Base-by-base conservation (phyloP, 768 basidiomycete species). In the Crassisporium funariophilum region DNA sequence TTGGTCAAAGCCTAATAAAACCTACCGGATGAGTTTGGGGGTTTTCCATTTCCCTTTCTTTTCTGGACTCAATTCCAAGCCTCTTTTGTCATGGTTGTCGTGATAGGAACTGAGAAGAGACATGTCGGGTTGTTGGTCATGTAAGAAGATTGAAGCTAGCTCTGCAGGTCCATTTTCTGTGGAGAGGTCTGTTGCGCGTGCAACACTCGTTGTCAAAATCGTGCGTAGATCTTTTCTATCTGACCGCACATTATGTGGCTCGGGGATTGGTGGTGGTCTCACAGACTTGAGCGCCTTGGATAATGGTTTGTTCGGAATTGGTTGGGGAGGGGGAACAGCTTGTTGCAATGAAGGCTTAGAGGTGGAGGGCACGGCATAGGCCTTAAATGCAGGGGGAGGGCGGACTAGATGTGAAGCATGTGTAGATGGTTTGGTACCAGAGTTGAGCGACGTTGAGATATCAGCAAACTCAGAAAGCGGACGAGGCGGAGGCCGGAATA, bases 31-130 rank as follows among this genome's bases (percentile, higher is more conserved):
- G 34, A 76, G 76, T 52, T 73, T 81, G 22, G 65, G 60, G 20
- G 65, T 69, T 57, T 73, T 75, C 12, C 67, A 69, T 38, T 67
- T 70, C 0, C 48, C 65, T 16, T 64, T 64, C 63, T 84, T 85
- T 53, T 79, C 73, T 0, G 84, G 84, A 61, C 82, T 86, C 43
- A 82, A 55, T 49, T 73, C 72, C 29, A 86, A 54, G 1, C 81
- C 83, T n/a, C 80, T 73, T 9, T 67, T 66, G 1, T 69, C 71
- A 2, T 57, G 59, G 36, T 72, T 69, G 12, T 64, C 60, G 20
- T 47, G 25, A 21, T 19, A 50, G 10, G 52, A 46, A 31, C 53
- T 53, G 1, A 47, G 44, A 10, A 60, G 53, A 6, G 69, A 67
- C 2, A 65, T 56, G 58, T 70, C 61, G 53, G 75, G 43, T 38